Percentiles rank a stretch among this genome's conserved stretches.
Conservation (phyloP, 257 asterid species). For the Anisodus acutangulus region DNA sequence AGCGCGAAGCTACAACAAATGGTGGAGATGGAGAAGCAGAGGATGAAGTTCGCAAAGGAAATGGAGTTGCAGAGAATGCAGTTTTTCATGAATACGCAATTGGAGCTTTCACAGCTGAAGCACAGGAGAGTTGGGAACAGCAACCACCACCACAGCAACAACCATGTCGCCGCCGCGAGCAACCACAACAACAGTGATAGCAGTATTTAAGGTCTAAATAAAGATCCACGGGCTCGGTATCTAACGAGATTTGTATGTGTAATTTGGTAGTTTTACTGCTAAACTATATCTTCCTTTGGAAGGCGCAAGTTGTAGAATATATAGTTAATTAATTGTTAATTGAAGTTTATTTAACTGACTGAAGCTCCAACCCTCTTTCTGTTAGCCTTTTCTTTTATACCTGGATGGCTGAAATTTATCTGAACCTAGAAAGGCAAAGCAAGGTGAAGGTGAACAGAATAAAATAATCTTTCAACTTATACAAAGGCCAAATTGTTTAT, state of each 20-base stretch:
- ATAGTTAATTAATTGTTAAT: constrained; percentile 6
- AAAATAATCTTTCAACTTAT: not conserved
- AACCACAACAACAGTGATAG: constrained; percentile 53
- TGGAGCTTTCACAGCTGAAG: constrained; percentile 74
- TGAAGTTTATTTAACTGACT: not conserved
- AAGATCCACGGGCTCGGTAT: constrained; percentile 26
- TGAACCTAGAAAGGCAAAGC: not conserved
- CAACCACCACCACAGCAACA: constrained; percentile 29
- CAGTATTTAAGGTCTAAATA: constrained; percentile 45
- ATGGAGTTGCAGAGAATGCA: constrained; percentile 94
- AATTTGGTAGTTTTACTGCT: not conserved
- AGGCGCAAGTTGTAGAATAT: constrained; percentile 21
- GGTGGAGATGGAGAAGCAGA: constrained; percentile 92
- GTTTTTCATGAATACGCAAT: constrained; percentile 76
- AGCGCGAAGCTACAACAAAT: constrained; percentile 74
- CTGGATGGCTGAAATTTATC: not conserved
- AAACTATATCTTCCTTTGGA: not conserved
- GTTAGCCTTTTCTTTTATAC: constrained; percentile 2
- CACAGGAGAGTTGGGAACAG: constrained; percentile 46
- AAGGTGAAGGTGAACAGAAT: not conserved
- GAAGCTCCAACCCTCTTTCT: not conserved
- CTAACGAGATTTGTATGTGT: constrained; percentile 21
- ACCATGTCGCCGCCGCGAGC: constrained; percentile 10
- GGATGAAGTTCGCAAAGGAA: constrained; percentile 90
- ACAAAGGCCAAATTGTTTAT: not conserved